Conservation (phyloP, 2,329 filamentous ascomycete species). For the Trichoderma sp. region DNA sequence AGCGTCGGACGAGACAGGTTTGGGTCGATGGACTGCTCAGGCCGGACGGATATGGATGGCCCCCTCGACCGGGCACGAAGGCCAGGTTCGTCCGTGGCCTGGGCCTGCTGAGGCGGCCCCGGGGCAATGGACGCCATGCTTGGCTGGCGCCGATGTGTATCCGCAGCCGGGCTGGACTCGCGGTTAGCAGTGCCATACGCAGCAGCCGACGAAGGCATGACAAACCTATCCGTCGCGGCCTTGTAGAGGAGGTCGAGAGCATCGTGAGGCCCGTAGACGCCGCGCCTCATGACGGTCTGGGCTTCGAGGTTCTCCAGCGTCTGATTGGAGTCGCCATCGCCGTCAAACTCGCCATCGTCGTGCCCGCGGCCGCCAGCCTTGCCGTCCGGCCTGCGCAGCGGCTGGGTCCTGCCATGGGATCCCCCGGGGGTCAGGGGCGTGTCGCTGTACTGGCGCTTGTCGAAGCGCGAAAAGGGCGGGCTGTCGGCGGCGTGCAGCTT, state of each 20-base stretch:
- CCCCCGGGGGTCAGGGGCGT: slow-evolving; percentile 64
- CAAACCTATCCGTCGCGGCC: slow-evolving; percentile 66
- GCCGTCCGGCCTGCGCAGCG: slow-evolving; percentile 61
- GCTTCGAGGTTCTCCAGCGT: slow-evolving; percentile 65
- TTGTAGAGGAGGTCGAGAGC: slow-evolving; percentile 89
- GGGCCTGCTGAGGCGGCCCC: slow-evolving; percentile 23
- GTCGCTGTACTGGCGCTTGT: slow-evolving; percentile 48
- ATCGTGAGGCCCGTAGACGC: slow-evolving; percentile 89
- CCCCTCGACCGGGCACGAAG: slow-evolving; percentile 11
- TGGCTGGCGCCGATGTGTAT: slow-evolving; percentile 32
- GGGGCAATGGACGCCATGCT: slow-evolving; percentile 30
- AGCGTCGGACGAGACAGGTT: slow-evolving; percentile 44
- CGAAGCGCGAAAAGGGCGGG: slow-evolving; percentile 42
- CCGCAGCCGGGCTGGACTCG: slow-evolving; percentile 25
- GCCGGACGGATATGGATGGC: slow-evolving; percentile 21
- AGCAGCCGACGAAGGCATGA: slow-evolving; percentile 24
- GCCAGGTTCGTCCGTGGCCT: not conserved
- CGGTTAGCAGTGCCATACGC: slow-evolving; percentile 13
- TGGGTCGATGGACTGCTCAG: slow-evolving; percentile 44
- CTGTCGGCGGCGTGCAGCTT: slow-evolving; percentile 52
- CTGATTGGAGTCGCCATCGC: slow-evolving; percentile 56
- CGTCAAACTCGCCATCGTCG: slow-evolving; percentile 38
- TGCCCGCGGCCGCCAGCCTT: slow-evolving; percentile 34
- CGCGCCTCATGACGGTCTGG: slow-evolving; percentile 62
- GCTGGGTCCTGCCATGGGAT: slow-evolving; percentile 63